Evolutionary conservation across 371 early-diverging fungal genomes (phyloP).

Genomic region (Mucor racemosus): DNA sequence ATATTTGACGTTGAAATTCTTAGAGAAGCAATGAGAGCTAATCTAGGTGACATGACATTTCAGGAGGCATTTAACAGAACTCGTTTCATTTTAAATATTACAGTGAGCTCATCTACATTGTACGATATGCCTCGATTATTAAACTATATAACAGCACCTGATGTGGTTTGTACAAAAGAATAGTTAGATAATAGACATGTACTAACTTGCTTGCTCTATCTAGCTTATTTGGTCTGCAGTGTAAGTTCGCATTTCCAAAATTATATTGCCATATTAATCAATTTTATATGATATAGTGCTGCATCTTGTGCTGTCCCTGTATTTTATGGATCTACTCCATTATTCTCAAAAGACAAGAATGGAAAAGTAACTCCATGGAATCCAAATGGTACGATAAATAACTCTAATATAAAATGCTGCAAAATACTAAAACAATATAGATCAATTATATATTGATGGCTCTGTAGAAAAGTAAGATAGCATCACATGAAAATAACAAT

Average conservation of each 20-base stretch:
- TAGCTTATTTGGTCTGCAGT: slow-evolving; percentile 86
- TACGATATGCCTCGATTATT: slow-evolving; percentile 82
- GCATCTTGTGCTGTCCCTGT: slow-evolving; percentile 82
- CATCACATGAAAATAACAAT: neutral
- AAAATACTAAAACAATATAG: slow-evolving; percentile 10
- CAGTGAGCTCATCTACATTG: slow-evolving; percentile 73
- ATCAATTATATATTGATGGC: slow-evolving; percentile 69
- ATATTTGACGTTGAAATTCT: slow-evolving; percentile 80
- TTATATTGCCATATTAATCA: neutral
- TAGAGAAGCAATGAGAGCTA: slow-evolving; percentile 64
- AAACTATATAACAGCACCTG: slow-evolving; percentile 83
- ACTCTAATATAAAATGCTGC: neutral
- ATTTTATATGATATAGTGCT: slow-evolving; percentile 40
- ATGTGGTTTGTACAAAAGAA: slow-evolving; percentile 58
- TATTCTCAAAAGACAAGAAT: slow-evolving; percentile 70
- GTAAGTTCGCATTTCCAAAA: slow-evolving; percentile 45
- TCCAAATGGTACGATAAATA: slow-evolving; percentile 59
- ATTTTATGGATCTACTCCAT: slow-evolving; percentile 69
- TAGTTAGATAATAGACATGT: neutral
- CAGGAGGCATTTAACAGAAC: slow-evolving; percentile 80
- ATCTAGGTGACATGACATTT: slow-evolving; percentile 88
- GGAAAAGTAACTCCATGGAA: slow-evolving; percentile 77
- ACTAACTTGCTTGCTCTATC: neutral
- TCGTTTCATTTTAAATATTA: slow-evolving; percentile 76
- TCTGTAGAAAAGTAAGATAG: slow-evolving; percentile 68